These are phyloP conservation scores for Trametes elegans DNA, from an alignment of 768 basidiomycete species.

Conservation along the genomic window DNA sequence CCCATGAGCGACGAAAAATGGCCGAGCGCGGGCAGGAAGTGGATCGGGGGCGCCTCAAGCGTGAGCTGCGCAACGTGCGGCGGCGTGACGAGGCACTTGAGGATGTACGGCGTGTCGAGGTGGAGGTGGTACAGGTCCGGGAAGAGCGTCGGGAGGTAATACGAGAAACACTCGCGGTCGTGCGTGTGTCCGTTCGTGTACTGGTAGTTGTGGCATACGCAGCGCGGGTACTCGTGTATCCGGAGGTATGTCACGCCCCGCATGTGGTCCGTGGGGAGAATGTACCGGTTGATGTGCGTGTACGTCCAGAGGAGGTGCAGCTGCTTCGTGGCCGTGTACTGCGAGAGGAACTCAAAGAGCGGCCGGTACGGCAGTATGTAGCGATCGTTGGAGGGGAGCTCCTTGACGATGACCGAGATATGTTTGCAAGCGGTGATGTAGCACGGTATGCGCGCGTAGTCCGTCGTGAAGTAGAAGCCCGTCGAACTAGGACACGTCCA, in stretches of 20 bases:
- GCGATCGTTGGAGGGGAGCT: constrained; percentile 5
- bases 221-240: constrained; percentile 12
- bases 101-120: constrained; percentile 13
- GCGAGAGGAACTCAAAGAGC: constrained; percentile 10
- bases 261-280: not conserved
- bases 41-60: constrained; percentile 11
- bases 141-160: constrained; percentile 13
- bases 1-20: constrained; percentile 11
- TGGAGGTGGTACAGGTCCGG: constrained; percentile 13
- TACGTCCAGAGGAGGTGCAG: constrained; percentile 12
- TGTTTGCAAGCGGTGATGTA: constrained; percentile 6
- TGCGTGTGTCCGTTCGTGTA: constrained; percentile 4
- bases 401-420: constrained; percentile 9
- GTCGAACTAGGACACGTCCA: not conserved
- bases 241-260: constrained; percentile 16
- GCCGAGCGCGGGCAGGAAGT: constrained; percentile 2
- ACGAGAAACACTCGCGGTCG: constrained; percentile 9
- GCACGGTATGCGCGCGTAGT: constrained; percentile 11
- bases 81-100: constrained; percentile 6
- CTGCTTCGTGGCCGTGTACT: not conserved
- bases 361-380: constrained; percentile 3
- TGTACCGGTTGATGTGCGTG: constrained; percentile 12
- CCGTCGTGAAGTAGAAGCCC: not conserved
- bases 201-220: constrained; percentile 8
- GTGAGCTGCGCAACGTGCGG: not conserved